phyloP scores from a whole-genome alignment of 225 moss, liverwort and hornwort genomes.

The Pleurozium schreberi region DNA sequence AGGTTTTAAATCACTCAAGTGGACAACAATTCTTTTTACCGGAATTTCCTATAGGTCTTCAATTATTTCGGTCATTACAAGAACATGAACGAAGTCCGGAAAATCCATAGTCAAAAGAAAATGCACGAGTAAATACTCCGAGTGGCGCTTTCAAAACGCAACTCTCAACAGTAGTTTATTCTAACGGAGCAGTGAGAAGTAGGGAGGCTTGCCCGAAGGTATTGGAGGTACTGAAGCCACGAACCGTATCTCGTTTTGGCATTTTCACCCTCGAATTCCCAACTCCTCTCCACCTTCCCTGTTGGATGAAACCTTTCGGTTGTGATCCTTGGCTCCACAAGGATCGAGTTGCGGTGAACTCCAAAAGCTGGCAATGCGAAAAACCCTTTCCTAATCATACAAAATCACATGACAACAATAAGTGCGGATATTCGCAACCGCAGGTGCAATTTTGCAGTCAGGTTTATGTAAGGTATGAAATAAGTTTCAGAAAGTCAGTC shows the following conservation, averaged over 20 bases:
- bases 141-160: neutral
- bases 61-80: neutral
- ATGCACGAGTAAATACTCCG: neutral
- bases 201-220: conserved; percentile 19
- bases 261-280: conserved; percentile 2
- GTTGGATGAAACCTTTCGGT: neutral
- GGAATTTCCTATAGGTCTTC: neutral
- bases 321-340: conserved; percentile 13
- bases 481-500: neutral
- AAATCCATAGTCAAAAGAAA: neutral
- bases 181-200: conserved; percentile 6
- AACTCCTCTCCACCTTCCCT: neutral
- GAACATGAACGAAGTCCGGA: neutral
- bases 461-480: neutral
- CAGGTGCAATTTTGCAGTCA: neutral
- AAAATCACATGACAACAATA: neutral
- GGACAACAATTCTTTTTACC: neutral
- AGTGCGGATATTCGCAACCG: neutral
- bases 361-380: neutral
- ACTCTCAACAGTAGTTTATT: neutral
- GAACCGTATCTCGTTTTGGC: conserved; percentile 17
- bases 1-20: neutral
- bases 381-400: neutral
- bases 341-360: neutral
- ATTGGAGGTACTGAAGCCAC: conserved; percentile 20